Evolutionary conservation across 1,139 yeast species (phyloP).

Genomic region (Suhomyces yuchorum): DNA sequence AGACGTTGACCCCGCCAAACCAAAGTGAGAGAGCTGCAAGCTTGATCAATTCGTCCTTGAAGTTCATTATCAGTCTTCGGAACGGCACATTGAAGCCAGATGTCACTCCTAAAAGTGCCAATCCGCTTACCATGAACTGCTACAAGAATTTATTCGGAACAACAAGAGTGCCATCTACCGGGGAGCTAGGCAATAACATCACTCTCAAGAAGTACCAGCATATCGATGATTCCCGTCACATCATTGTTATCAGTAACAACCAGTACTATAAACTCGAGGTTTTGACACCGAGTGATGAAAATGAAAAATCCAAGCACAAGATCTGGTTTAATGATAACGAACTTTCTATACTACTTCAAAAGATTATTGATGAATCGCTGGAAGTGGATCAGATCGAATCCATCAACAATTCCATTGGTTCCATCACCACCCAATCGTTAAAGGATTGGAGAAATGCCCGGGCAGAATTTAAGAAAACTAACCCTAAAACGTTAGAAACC

Average conservation of each 20-base stretch:
- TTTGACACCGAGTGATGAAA: constrained; percentile 40
- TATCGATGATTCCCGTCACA: constrained; percentile 45
- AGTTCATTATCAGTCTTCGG: constrained; percentile 63
- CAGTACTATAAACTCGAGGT: constrained; percentile 67
- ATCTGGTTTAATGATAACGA: constrained; percentile 59
- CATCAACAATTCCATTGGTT: constrained; percentile 61
- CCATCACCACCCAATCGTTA: constrained; percentile 69
- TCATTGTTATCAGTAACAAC: constrained; percentile 59
- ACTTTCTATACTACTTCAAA: constrained; percentile 51
- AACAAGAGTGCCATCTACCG: constrained; percentile 54
- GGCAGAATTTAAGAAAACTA: constrained; percentile 47
- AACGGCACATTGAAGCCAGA: constrained; percentile 58
- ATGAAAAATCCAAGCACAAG: constrained; percentile 26
- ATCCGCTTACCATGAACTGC: constrained; percentile 66
- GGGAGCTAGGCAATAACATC: constrained; percentile 24
- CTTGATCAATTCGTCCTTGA: constrained; percentile 62
- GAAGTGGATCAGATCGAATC: constrained; percentile 41
- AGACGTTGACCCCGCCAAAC: constrained; percentile 58
- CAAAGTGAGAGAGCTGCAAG: constrained; percentile 71
- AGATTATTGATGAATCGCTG: constrained; percentile 49
- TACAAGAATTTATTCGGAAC: constrained; percentile 68
- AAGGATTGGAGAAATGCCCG: constrained; percentile 65
- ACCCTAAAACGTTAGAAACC: constrained; percentile 43
- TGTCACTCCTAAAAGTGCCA: constrained; percentile 49
- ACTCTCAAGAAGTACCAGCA: constrained; percentile 31